phyloP scores from a whole-genome alignment of 1,284 basidiomycete species.

The Stygiomarasmius scandens region DNA sequence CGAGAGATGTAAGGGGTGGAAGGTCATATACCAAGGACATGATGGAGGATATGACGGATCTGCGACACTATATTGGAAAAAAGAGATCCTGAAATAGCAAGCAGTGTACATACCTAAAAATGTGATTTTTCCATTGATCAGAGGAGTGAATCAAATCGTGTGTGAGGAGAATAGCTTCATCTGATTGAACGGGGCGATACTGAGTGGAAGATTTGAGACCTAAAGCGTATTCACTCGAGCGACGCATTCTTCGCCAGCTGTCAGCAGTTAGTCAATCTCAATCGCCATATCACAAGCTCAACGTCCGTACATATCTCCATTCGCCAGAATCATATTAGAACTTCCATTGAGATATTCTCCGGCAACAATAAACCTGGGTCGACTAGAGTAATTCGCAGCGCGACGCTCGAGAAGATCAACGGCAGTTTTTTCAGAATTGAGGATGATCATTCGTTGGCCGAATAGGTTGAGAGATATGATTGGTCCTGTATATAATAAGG shows the following conservation, averaged over 20 bases:
- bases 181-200: conserved; percentile 7
- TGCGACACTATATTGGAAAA: too few species aligned
- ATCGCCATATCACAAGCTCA: neutral
- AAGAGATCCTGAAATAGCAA: neutral
- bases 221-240: conserved; percentile 7
- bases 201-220: conserved; percentile 1
- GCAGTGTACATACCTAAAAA: neutral
- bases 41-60: neutral
- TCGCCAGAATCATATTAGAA: neutral
- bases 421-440: conserved; percentile 12
- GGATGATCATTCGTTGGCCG: conserved; percentile 11
- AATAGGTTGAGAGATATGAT: conserved; percentile 11
- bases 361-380: conserved; percentile 6
- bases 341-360: conserved; percentile 4
- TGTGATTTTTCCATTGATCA: neutral
- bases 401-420: conserved; percentile 15
- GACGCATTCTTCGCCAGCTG: conserved; percentile 13
- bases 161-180: conserved; percentile 9
- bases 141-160: neutral
- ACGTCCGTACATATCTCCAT: conserved; percentile 6
- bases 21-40: neutral
- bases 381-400: conserved; percentile 13
- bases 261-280: neutral
- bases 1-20: neutral
- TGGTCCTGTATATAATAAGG: conserved; percentile 4